These are phyloP conservation scores for Leptographium radiaticola DNA, from an alignment of 2,329 filamentous ascomycete species.

Conservation along the genomic window DNA sequence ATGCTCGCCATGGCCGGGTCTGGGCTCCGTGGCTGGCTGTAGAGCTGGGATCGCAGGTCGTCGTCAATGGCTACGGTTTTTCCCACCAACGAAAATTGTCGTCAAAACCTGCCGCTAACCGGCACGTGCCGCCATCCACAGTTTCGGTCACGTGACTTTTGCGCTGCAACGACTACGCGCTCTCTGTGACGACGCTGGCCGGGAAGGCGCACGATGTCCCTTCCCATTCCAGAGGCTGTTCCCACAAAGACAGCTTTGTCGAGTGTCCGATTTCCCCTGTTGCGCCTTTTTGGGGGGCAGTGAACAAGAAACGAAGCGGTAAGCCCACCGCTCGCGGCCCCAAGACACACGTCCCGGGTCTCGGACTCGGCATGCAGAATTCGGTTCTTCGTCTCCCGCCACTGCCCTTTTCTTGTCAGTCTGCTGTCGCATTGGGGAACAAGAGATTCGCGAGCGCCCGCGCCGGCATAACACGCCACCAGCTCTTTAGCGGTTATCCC, in stretches of 20 bases:
- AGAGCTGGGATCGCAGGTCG: neutral
- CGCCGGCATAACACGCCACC: no score
- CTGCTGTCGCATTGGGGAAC: no score
- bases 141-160: neutral
- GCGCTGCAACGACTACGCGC: no score
- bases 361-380: neutral
- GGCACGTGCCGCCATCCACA: neutral
- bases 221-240: neutral
- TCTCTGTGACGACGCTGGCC: no score
- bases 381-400: no score
- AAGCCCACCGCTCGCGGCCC: no score
- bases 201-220: no score
- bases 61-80: neutral
- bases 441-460: no score
- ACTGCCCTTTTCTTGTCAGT: no score
- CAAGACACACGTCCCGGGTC: neutral
- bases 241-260: neutral
- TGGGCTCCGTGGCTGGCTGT: neutral
- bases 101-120: neutral
- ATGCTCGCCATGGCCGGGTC: constrained; percentile 24
- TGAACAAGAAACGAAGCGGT: no score
- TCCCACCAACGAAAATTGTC: neutral
- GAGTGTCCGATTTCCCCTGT: neutral
- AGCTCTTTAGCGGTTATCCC: no score
- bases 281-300: neutral